Percentiles rank a stretch among this genome's conserved stretches.
These are phyloP conservation scores for Vigna mungo DNA, from an alignment of 306 rosid species.

Conservation along the genomic window DNA sequence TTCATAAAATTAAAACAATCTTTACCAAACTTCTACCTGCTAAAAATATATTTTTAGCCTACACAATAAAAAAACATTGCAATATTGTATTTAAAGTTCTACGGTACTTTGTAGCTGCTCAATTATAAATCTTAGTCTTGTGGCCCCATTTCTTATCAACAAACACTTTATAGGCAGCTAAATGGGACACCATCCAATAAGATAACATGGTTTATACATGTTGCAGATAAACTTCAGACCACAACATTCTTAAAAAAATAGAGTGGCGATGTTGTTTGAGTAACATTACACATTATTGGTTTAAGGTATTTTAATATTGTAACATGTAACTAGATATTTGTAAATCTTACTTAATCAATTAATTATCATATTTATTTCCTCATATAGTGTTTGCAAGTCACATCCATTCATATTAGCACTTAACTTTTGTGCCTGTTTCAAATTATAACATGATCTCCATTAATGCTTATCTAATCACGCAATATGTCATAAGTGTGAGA, in stretches of 20 bases:
- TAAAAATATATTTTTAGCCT: background rate
- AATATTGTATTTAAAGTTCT: background rate
- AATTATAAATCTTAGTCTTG: background rate
- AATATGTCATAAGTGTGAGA: slow-evolving; percentile 23
- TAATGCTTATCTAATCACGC: slow-evolving; percentile 17
- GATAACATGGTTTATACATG: background rate
- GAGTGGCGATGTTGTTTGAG: slow-evolving; percentile 13
- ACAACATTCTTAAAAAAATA: slow-evolving; percentile 37
- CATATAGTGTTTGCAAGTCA: slow-evolving; percentile 25
- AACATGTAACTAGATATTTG: slow-evolving; percentile 21
- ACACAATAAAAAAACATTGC: background rate
- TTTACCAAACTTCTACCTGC: background rate
- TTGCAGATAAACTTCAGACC: slow-evolving; percentile 49
- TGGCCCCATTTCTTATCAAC: background rate
- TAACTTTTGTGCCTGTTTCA: slow-evolving; percentile 1
- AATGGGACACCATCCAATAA: slow-evolving; percentile 18
- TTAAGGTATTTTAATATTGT: slow-evolving; percentile 6
- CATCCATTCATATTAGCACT: slow-evolving; percentile 17
- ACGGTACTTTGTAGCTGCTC: background rate
- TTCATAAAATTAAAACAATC: background rate
- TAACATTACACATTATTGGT: slow-evolving; percentile 8
- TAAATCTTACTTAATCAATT: slow-evolving; percentile 18
- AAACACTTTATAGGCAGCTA: background rate
- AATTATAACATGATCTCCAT: slow-evolving; percentile 5
- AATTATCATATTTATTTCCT: background rate